Evolutionary conservation across 768 basidiomycete species (phyloP).

Genomic region (Lentinula aciculospora): DNA sequence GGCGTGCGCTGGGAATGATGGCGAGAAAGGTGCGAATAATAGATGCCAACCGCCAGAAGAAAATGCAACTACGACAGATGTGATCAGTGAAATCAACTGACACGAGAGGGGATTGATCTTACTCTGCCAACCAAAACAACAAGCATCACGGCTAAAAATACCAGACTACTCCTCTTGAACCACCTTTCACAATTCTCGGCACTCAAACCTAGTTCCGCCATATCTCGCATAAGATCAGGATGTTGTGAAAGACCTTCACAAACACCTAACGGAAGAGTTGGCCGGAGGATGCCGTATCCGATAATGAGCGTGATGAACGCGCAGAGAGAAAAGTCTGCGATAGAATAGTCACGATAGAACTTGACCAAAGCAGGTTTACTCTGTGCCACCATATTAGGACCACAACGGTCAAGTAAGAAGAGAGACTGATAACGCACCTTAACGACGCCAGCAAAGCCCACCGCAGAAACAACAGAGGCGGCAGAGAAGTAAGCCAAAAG

Average conservation of each 20-base stretch:
- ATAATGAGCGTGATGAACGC: conserved; percentile 50
- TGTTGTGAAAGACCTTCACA: conserved; percentile 76
- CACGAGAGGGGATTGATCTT: conserved; percentile 21
- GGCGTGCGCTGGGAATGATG: conserved; percentile 18
- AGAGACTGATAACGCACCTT: conserved; percentile 38
- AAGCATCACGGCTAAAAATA: conserved; percentile 50
- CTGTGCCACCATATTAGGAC: conserved; percentile 28
- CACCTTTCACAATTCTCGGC: conserved; percentile 79
- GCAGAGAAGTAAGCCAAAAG: conserved; percentile 62
- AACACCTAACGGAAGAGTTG: conserved; percentile 48
- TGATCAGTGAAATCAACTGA: not conserved
- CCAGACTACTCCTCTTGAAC: conserved; percentile 63
- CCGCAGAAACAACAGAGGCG: conserved; percentile 54
- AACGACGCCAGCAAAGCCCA: conserved; percentile 66
- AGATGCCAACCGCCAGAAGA: conserved; percentile 64
- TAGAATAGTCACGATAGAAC: conserved; percentile 78
- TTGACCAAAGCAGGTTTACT: conserved; percentile 60
- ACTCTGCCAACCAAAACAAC: conserved; percentile 65
- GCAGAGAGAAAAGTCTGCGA: conserved; percentile 73
- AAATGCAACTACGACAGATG: conserved; percentile 56
- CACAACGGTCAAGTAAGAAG: conserved; percentile 5
- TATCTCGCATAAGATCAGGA: conserved; percentile 65
- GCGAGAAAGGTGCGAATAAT: conserved; percentile 52
- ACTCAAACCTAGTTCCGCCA: conserved; percentile 67
- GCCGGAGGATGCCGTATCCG: conserved; percentile 54